Conservation (phyloP, 805 yeast genomes). For the Henningerozyma blattae region DNA sequence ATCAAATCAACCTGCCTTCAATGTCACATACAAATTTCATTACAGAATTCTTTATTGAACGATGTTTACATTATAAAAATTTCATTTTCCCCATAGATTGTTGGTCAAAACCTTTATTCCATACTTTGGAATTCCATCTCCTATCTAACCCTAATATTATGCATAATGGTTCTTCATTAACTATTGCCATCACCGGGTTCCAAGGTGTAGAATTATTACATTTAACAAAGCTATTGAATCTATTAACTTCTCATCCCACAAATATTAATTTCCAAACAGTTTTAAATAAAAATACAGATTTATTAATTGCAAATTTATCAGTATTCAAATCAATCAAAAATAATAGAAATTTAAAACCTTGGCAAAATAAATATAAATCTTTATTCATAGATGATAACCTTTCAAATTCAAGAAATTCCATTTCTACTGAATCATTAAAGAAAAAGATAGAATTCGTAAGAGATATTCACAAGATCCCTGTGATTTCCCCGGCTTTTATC, state of each 20-base stretch:
- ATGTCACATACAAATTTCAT: too few relatives aligned
- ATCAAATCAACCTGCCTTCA: slow-evolving; percentile 3
- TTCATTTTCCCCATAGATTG: slow-evolving; percentile 33
- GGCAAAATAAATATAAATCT: slow-evolving; percentile 22
- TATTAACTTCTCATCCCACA: slow-evolving; percentile 29
- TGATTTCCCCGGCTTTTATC: slow-evolving; percentile 22
- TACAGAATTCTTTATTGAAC: slow-evolving; percentile 76
- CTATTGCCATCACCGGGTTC: slow-evolving; percentile 57
- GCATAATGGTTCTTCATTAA: slow-evolving; percentile 7
- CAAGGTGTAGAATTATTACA: slow-evolving; percentile 68
- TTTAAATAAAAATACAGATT: slow-evolving; percentile 20
- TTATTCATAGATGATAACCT: slow-evolving; percentile 10
- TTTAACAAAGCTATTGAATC: slow-evolving; percentile 45
- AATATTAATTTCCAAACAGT: slow-evolving; percentile 16
- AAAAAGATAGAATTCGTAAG: slow-evolving; percentile 23
- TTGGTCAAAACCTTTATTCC: slow-evolving; percentile 49
- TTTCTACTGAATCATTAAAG: slow-evolving; percentile 23
- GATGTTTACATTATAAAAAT: slow-evolving; percentile 48
- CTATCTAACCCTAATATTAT: slow-evolving; percentile 14
- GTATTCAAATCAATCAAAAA: slow-evolving; percentile 17
- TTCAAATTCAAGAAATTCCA: slow-evolving; percentile 9
- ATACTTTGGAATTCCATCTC: slow-evolving; percentile 17
- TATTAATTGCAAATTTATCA: slow-evolving; percentile 20
- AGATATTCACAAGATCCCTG: slow-evolving; percentile 19
- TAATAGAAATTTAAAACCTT: slow-evolving; percentile 14